Evolutionary conservation across 257 asterid species (phyloP), one percentile per base, ranked within the genome.

Genomic region (Leonotis leonurus): DNA sequence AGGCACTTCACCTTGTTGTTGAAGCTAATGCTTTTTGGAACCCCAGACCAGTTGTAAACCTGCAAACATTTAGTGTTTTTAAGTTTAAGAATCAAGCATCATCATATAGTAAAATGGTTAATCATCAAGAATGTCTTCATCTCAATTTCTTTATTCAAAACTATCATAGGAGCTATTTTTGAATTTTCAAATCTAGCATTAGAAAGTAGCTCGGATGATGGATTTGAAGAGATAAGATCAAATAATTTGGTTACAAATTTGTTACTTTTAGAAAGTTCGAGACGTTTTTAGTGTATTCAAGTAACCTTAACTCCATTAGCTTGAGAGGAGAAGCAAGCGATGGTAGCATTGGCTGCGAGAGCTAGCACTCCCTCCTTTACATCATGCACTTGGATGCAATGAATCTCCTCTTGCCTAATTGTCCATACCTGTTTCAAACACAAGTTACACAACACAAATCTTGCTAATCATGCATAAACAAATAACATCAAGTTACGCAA

Each of bases 11-110:
- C 90, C 63, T 78, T 74, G 70, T 78, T 88, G 83, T 80, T 86
- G 77, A 85, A 82, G 72, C 73, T 80, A 11, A 88, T 71, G 76
- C 62, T 82, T 69, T 53, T 88, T 4, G 88, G 78, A 50, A 70
- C 35, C 12, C 95, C 95, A 16, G 95, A 70, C 96, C 96, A 88
- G 29, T 67, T 78, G 74, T 83, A 85, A 33, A 88, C 90, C 96
- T 88, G 70, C 16, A 65, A 16, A 60, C 72, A 64, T 8, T 11
- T 21, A 51, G 64, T 17, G 17, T 70, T n/a, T n/a, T n/a, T n/a
- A n/a, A 21, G 32, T n/a, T 36, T 48, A 11, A 16, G 21, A 0
- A 16, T 4, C 16, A 5, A 1, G 12, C n/a, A n/a, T n/a, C n/a
- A n/a, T n/a, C n/a, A n/a, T n/a, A n/a, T n/a, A n/a, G n/a, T n/a